Evolutionary conservation across 495 filamentous ascomycete species (phyloP).

Genomic region (Cryomyces antarcticus): DNA sequence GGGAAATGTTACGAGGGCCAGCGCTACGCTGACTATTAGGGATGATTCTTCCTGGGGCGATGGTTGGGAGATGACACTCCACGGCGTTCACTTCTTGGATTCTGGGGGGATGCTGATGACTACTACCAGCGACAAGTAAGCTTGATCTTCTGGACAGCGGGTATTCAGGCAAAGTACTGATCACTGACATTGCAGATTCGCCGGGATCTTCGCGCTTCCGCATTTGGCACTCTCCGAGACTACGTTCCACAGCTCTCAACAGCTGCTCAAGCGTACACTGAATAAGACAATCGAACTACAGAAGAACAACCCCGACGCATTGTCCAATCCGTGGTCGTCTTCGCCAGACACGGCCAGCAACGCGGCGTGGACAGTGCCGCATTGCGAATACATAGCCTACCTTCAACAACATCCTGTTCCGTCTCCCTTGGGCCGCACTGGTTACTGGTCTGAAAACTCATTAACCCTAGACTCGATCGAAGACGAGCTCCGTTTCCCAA

Average conservation of each 20-base stretch:
- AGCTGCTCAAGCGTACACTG: constrained; percentile 50
- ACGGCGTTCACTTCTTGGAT: constrained; percentile 65
- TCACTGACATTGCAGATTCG: constrained; percentile 27
- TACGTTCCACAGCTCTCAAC: constrained; percentile 44
- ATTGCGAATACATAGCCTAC: constrained; percentile 79
- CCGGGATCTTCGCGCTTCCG: constrained; percentile 71
- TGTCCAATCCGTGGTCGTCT: constrained; percentile 39
- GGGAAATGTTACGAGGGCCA: constrained; percentile 26
- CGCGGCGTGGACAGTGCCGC: constrained; percentile 37
- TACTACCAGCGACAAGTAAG: constrained; percentile 68
- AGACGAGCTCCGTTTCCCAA: constrained; percentile 65
- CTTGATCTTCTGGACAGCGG: constrained; percentile 1
- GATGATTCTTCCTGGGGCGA: constrained; percentile 44
- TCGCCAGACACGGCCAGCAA: constrained; percentile 34
- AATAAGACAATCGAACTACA: constrained; percentile 42
- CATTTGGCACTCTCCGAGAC: constrained; percentile 51
- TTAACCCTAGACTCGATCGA: constrained; percentile 48
- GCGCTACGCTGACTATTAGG: constrained; percentile 44
- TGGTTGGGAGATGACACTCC: constrained; percentile 53
- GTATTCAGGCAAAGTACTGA: background rate
- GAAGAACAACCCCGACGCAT: constrained; percentile 23
- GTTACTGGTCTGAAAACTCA: background rate
- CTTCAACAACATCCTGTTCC: constrained; percentile 52
- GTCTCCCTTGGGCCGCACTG: background rate
- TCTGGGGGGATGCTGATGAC: constrained; percentile 58